phyloP scores from a whole-genome alignment of 2,329 filamentous ascomycete species.

The Berkeleyomyces basicola region DNA sequence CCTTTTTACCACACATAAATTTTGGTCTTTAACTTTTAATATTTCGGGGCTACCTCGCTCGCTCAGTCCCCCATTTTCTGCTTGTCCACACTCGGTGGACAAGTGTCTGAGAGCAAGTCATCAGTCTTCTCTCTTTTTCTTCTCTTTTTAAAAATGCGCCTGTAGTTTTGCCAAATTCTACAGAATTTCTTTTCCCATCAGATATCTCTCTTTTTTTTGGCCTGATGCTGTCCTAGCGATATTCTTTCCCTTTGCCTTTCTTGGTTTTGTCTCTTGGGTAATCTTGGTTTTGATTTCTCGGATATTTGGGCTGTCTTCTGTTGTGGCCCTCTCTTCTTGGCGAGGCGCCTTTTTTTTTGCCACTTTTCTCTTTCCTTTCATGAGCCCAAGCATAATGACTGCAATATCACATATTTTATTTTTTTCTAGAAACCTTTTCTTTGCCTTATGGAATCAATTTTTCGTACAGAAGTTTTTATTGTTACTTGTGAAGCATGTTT shows the following conservation, averaged over 20 bases:
- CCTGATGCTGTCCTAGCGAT: background rate
- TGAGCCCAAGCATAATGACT: constrained; percentile 11
- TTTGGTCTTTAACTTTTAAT: constrained; percentile 8
- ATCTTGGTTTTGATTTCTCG: background rate
- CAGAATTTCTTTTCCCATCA: no score
- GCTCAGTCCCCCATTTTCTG: no score
- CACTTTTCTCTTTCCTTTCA: background rate
- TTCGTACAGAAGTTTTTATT: background rate
- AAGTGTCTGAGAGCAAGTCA: background rate
- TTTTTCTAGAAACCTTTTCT: background rate
- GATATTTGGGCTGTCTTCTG: background rate
- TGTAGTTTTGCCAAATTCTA: background rate
- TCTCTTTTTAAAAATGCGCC: background rate
- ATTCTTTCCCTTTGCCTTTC: background rate
- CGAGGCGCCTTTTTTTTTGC: background rate
- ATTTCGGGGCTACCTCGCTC: background rate
- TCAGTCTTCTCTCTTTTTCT: background rate
- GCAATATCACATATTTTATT: background rate
- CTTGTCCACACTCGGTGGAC: background rate
- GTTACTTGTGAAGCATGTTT: background rate
- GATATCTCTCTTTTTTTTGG: background rate
- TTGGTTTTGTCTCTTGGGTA: background rate
- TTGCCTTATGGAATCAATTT: background rate
- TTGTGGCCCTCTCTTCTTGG: background rate
- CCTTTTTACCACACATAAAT: constrained; percentile 1